A percentile compares a stretch with the other conserved stretches of the same genome.
These are phyloP conservation scores for Drechslera avenae DNA, from an alignment of 2,329 filamentous ascomycete genomes.

Conservation along the genomic window DNA sequence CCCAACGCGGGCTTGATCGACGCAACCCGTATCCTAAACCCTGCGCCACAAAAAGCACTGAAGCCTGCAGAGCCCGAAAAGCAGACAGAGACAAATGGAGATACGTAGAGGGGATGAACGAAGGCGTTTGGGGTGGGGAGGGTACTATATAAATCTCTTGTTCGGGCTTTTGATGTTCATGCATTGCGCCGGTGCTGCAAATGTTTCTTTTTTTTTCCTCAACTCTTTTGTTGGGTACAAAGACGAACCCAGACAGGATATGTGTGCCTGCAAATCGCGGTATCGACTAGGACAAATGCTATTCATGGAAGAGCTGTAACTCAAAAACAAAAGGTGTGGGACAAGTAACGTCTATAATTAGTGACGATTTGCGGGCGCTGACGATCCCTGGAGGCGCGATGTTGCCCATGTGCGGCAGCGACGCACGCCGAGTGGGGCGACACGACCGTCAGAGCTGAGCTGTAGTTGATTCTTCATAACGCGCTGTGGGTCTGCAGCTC, in stretches of 20 bases:
- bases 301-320: neutral
- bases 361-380: conserved; percentile 32
- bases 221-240: neutral
- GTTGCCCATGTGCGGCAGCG: conserved; percentile 27
- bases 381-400: conserved; percentile 17
- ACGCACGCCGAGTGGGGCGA: conserved; percentile 39
- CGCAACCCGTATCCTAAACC: conserved; percentile 72
- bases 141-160: conserved; percentile 7
- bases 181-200: conserved; percentile 9
- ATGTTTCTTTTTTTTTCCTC: conserved; percentile 2
- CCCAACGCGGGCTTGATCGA: conserved; percentile 80
- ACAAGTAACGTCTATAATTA: conserved; percentile 33
- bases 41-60: conserved; percentile 58
- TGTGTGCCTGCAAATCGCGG: neutral
- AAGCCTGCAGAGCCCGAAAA: conserved; percentile 34
- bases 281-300: neutral
- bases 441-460: conserved; percentile 28
- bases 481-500: conserved; percentile 10
- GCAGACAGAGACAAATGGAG: conserved; percentile 26
- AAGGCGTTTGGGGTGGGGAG: conserved; percentile 18
- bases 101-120: conserved; percentile 15
- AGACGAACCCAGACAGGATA: neutral
- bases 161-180: conserved; percentile 7
- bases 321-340: conserved; percentile 9
- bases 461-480: conserved; percentile 13